Base-by-base conservation (phyloP, 441 rosid genomes). In the Codiaeum variegatum region DNA sequence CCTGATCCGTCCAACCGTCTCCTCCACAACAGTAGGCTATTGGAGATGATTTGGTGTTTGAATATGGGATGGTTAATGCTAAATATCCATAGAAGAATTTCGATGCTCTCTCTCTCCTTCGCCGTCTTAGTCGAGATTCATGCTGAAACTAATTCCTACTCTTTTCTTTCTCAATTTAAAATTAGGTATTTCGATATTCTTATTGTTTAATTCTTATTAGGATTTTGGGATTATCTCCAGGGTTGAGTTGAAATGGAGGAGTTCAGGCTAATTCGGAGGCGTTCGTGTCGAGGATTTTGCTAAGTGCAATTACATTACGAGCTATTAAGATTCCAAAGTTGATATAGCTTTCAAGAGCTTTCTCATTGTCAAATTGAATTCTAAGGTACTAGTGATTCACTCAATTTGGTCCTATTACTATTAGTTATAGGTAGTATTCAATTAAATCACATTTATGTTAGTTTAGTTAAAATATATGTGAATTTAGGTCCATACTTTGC, bases 251-350 rank as follows among this genome's bases (percentile, higher is more conserved):
- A 61, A 61, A 19, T 69, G 67, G 61, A 76, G 55, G 40, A 26
- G 19, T 73, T 36, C 16, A 6, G 24, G 10, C 40, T 52, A 19
- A 19, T n/a, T 52, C 10, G 11, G n/a, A 94, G 99, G 83, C 86
- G n/a, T 87, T 5, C 98, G 95, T 34, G 97, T 95, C 99, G 10
- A 98, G 99, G 81, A 90, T 95, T 70, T 83, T 93, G 55, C 74
- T 95, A 1, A 97, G 97, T 67, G 90, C 95, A 24, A 88, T 90
- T 65, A 90, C 98, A 38, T 85, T 95, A 75, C 97, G 98, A 15
- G 61, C 90, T 64, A 81, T 95, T 51, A 87, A 91, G 87, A 75
- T 95, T 7, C 88, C 97, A 2, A 91, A 88, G 82, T 69, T 93
- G 80, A 80, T 89, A 42, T 98, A 91, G 83, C 83, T 90, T 28